These are phyloP conservation scores for Calamus simplicifolius DNA, from an alignment of 176 grass and related monocot species.

Conservation along the genomic window DNA sequence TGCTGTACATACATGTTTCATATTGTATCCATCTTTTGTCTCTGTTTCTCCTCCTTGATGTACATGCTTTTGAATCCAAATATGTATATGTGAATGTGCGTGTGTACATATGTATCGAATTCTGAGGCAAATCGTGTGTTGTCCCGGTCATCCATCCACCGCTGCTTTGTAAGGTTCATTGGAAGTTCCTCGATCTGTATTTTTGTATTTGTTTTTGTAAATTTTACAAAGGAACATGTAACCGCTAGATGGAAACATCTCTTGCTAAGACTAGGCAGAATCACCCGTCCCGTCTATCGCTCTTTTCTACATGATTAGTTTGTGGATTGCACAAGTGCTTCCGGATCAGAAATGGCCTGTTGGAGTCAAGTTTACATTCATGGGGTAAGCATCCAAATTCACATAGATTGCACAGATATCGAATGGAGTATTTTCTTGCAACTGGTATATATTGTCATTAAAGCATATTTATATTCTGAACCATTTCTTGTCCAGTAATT, in stretches of 20 bases:
- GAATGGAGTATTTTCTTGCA: too few relatives aligned
- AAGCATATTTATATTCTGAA: too few relatives aligned
- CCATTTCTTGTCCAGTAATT: too few relatives aligned
- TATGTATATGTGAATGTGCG: too few relatives aligned
- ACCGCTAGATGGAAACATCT: background rate
- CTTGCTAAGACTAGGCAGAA: background rate
- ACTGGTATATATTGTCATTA: too few relatives aligned
- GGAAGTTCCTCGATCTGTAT: background rate
- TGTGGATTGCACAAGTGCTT: conserved; percentile 23
- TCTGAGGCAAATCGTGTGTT: too few relatives aligned
- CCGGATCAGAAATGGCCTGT: conserved; percentile 4
- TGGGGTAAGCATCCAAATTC: conserved; percentile 48
- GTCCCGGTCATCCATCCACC: too few relatives aligned
- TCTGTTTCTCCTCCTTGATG: background rate
- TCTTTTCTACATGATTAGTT: background rate
- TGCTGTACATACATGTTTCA: background rate
- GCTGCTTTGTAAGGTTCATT: background rate
- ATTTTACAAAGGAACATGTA: background rate
- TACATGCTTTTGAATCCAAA: background rate
- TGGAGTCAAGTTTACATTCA: conserved; percentile 6
- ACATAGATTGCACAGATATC: background rate
- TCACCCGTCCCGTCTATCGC: background rate
- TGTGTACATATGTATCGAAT: too few relatives aligned
- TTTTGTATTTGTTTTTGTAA: background rate
- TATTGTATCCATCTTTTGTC: background rate